Evolutionary conservation across 2,329 filamentous ascomycete species (phyloP), one percentile per base, ranked within the genome.

Genomic region (Aspergillus cejpii): DNA sequence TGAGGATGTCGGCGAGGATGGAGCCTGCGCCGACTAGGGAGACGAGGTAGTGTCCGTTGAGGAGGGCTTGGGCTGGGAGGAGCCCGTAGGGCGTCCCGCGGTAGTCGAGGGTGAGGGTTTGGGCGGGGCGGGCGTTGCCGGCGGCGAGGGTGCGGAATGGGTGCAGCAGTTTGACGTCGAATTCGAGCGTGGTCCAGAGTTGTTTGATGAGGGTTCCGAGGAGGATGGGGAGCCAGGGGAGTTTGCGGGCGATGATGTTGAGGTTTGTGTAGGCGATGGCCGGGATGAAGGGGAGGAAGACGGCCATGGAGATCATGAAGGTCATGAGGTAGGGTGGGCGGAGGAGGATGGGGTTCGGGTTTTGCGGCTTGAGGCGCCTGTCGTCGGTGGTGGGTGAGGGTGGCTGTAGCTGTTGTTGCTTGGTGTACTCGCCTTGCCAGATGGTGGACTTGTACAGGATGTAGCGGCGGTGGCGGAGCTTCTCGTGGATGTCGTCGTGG

Each of bases 401-500:
- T 1, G 61, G 54, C 34, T 65, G 64, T 8, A 61, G 59, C 15
- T 57, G 62, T 24, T 42, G 62, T 8, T 52, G 45, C 20, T 63
- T 61, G 37, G 69, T 69, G 45, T 67, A 74, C 51, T 74, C 72
- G 41, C 72, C 72, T 46, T 75, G 72, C 72, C 72, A 75, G 10
- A 75, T 64, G 6, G 70, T 72, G 21, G 70, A 73, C 53, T 74
- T 74, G 56, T 75, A 71, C 8, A 75, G 53, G 26, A 73, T 70
- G 46, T 74, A 75, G 26, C 71, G 67, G 11, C 72, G 63, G 44
- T 72, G 62, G 6, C 65, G 62, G 2, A 75, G 61, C 47, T 66
- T 64, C 48, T 71, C 69, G 50, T 75, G 72, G 26, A 75, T 74
- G 36, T 67, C 63, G 4, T 64, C 52, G 15, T 69, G 56, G 4